A percentile compares a stretch with the other conserved stretches of the same genome.
Evolutionary conservation across 345 rosid species (phyloP).

Genomic region (Sisymbrium irio): DNA sequence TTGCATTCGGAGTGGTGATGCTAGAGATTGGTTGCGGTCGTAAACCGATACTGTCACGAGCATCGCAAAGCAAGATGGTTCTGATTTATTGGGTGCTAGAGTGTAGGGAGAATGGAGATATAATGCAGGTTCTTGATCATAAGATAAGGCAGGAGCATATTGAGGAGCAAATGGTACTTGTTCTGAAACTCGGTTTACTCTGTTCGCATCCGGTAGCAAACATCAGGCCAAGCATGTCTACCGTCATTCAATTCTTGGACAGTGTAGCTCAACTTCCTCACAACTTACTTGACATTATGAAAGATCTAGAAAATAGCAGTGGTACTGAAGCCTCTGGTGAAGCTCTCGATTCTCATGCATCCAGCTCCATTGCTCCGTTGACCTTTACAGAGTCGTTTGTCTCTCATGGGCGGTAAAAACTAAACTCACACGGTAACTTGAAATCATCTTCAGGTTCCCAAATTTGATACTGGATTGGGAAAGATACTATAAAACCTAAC

Average conservation of each 20-base stretch:
- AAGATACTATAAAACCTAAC: neutral
- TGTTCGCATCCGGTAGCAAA: constrained; percentile 13
- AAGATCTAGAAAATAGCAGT: neutral
- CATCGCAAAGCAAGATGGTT: neutral
- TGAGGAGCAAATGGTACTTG: constrained; percentile 3
- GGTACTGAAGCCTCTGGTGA: neutral
- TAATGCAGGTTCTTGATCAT: constrained; percentile 5
- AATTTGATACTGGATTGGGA: neutral
- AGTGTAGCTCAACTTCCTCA: constrained; percentile 13
- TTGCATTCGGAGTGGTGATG: constrained; percentile 48
- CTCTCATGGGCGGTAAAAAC: neutral
- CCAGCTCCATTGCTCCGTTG: neutral
- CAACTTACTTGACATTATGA: constrained; percentile 7
- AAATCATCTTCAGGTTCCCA: neutral
- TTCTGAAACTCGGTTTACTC: constrained; percentile 12
- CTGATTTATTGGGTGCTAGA: constrained; percentile 24
- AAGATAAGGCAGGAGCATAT: neutral
- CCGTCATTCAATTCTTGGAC: neutral
- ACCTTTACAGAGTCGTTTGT: neutral
- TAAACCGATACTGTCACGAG: neutral
- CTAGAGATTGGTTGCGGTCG: constrained; percentile 57
- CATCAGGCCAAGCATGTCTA: constrained; percentile 37
- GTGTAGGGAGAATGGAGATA: constrained; percentile 8
- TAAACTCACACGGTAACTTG: neutral
- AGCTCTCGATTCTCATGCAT: neutral